Percentiles rank a stretch among this genome's conserved stretches.
phyloP scores from a whole-genome alignment of 352 stramenopile genomes.

The Globisporangium echinulatum region DNA sequence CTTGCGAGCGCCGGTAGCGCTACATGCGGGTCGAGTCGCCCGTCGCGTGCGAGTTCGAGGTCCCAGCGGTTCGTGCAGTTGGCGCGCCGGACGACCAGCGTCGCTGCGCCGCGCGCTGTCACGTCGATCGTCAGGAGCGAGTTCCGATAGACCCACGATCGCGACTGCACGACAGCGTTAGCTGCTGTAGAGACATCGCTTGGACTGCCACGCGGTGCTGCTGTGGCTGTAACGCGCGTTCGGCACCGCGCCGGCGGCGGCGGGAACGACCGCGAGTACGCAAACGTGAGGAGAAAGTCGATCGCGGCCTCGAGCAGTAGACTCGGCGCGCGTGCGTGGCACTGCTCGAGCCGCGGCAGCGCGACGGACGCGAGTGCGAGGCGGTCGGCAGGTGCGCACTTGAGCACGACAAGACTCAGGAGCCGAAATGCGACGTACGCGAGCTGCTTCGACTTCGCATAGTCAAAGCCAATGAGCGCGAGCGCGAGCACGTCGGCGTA shows the following conservation, averaged over 20 bases:
- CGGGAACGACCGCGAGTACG: constrained; percentile 43
- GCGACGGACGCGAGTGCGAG: constrained; percentile 35
- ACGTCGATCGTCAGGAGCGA: constrained; percentile 50
- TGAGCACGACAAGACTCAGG: constrained; percentile 56
- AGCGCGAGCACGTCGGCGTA: constrained; percentile 34
- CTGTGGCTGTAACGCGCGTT: constrained; percentile 2
- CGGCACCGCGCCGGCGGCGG: constrained; percentile 20
- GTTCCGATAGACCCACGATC: constrained; percentile 47
- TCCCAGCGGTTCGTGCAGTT: constrained; percentile 50
- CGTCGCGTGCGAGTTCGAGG: constrained; percentile 20
- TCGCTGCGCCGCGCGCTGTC: constrained; percentile 16
- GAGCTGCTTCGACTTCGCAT: constrained; percentile 46
- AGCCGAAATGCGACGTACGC: constrained; percentile 60
- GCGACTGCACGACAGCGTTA: constrained; percentile 11
- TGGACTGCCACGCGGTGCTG: neutral
- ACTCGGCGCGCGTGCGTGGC: constrained; percentile 24
- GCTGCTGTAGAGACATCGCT: constrained; percentile 1
- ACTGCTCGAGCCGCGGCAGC: constrained; percentile 51
- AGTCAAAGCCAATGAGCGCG: constrained; percentile 52
- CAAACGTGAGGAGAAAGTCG: constrained; percentile 77
- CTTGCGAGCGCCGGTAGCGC: neutral
- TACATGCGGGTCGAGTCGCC: constrained; percentile 11
- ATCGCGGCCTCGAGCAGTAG: constrained; percentile 59
- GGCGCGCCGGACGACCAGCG: constrained; percentile 41
- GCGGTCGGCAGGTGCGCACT: constrained; percentile 31